phyloP scores from a whole-genome alignment of 164 flowering plant species.

The Saururus chinensis region DNA sequence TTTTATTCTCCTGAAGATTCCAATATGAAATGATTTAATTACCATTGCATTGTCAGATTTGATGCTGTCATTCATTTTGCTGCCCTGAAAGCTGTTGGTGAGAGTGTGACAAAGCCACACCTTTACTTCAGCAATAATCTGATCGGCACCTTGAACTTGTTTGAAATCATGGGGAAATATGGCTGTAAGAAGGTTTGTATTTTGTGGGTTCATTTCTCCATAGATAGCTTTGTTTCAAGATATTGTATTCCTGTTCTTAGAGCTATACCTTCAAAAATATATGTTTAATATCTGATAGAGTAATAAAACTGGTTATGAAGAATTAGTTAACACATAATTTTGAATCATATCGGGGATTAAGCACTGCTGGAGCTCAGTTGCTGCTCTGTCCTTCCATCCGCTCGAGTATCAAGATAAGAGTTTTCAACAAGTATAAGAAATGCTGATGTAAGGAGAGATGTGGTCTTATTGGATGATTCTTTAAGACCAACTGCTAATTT shows the following conservation, averaged over 20 bases:
- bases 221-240: not conserved
- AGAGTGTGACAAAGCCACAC: conserved; percentile 71
- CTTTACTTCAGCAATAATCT: conserved; percentile 76
- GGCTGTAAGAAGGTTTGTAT: conserved; percentile 68
- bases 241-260: too few species aligned
- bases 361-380: not conserved
- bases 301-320: not conserved
- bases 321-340: not conserved
- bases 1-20: not conserved
- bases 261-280: too few species aligned
- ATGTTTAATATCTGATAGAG: too few species aligned
- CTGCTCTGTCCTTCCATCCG: not conserved
- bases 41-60: conserved; percentile 34
- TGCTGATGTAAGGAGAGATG: too few species aligned
- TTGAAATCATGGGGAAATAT: conserved; percentile 69
- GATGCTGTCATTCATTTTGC: conserved; percentile 98
- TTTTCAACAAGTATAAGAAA: too few species aligned
- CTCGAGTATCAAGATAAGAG: too few species aligned
- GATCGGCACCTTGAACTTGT: conserved; percentile 73
- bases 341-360: not conserved
- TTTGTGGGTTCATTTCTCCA: not conserved
- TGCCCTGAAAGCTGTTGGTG: conserved; percentile 94
- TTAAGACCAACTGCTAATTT: too few species aligned
- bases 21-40: not conserved
- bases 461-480: too few species aligned